Evolutionary conservation across 805 yeast genomes (phyloP), one percentile per base, ranked within the genome.

Genomic region (Zygoascus bituminiphila): DNA sequence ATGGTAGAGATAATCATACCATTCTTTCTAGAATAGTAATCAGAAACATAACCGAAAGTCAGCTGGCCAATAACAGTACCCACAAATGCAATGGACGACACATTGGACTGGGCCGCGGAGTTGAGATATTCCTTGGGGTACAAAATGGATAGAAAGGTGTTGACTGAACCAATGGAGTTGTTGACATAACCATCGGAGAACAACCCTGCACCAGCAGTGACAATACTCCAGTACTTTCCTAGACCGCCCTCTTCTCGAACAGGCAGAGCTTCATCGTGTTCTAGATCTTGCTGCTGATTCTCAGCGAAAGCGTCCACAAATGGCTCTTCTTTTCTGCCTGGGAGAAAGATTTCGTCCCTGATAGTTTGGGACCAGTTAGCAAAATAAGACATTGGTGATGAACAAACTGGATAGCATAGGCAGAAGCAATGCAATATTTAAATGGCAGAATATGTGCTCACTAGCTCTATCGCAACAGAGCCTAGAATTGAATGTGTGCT

Each of bases 151-250:
- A 89, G 72, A 69, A 89, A 81, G 15, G 89, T 79, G 31, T 82
- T 74, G 15, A 83, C 94, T 8, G 93, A 76, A 51, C 86, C 77
- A 49, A 87, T 84, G 46, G 93, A 81, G 51, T 86, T 87, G 64
- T 88, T 88, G 52, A 87, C 83, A 63, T 88, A 89, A 47, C 97
- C 97, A 67, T 91, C 98, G 33, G 94, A 82, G 67, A 89, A 88
- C 42, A 89, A 73, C 47, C 96, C 97, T 0, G 96, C 93, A 53
- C 97, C 97, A 0, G 95, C 81, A 10, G 87, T 81, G 53, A 84
- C 71, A 44, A 85, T 79, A 5, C 93, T 81, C 83, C 88, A 76
- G 54, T 71, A 73, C 55, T 70, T 71, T 44, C 59, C 56, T 15
- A 53, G 25, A n/a, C 47, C 44, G 14, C 31, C 26, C n/a, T n/a